phyloP scores from a whole-genome alignment of 495 filamentous ascomycete genomes.

The Penicillium diatomitis region DNA sequence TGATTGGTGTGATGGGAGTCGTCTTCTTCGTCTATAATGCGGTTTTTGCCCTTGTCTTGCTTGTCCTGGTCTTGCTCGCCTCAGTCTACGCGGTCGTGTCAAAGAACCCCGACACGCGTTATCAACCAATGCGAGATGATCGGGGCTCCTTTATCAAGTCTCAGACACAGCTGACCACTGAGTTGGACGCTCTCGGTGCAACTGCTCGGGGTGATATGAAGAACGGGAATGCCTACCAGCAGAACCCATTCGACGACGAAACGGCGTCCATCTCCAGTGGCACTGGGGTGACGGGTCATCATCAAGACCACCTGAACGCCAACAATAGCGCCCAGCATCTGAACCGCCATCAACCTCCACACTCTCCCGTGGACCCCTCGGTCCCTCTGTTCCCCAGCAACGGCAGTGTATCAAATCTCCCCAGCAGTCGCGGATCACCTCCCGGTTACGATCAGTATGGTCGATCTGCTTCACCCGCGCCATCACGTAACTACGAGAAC shows the following conservation, averaged over 20 bases:
- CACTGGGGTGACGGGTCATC: constrained; percentile 25
- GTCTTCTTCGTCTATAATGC: constrained; percentile 92
- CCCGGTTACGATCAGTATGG: constrained; percentile 25
- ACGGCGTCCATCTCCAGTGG: constrained; percentile 55
- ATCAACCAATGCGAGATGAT: constrained; percentile 95
- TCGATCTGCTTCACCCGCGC: constrained; percentile 29
- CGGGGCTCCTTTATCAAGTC: constrained; percentile 98
- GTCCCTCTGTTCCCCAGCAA: constrained; percentile 52
- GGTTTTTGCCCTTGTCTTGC: constrained; percentile 71
- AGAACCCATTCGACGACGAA: constrained; percentile 70
- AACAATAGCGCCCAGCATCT: constrained; percentile 6
- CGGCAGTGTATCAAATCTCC: constrained; percentile 19
- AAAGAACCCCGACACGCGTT: constrained; percentile 93
- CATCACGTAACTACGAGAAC: constrained; percentile 19
- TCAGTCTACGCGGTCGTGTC: constrained; percentile 75
- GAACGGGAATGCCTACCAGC: constrained; percentile 51
- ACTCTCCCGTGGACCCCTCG: constrained; percentile 55
- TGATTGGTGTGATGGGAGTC: constrained; percentile 88
- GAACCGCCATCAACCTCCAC: constrained; percentile 14
- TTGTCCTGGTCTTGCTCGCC: constrained; percentile 80
- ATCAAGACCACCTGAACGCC: constrained; percentile 21
- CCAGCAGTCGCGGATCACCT: constrained; percentile 25
- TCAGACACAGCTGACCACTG: constrained; percentile 76
- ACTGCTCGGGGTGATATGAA: constrained; percentile 83
- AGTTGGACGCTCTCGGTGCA: constrained; percentile 86